These are phyloP conservation scores for Fusarium domesticum DNA, from an alignment of 2,329 filamentous ascomycete genomes.

Conservation along the genomic window DNA sequence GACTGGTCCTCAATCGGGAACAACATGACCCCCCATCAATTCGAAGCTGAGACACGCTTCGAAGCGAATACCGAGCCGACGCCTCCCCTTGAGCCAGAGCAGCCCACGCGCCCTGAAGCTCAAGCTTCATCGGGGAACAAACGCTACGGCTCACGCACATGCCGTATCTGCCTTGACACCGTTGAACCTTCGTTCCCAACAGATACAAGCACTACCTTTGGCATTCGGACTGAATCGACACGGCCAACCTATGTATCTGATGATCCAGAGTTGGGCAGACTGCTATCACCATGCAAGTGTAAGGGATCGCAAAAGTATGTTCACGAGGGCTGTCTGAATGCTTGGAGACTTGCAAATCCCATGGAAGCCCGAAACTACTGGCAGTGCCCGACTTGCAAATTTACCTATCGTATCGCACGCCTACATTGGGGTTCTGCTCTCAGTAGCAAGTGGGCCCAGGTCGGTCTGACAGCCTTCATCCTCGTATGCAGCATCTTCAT, in stretches of 20 bases:
- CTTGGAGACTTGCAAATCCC: conserved; percentile 76
- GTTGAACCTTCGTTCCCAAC: conserved; percentile 49
- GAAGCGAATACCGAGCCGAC: conserved; percentile 7
- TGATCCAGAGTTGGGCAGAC: conserved; percentile 68
- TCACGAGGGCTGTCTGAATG: conserved; percentile 82
- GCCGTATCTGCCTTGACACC: conserved; percentile 83
- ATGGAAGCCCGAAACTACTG: conserved; percentile 67
- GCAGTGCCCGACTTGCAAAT: conserved; percentile 84
- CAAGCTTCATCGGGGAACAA: conserved; percentile 15
- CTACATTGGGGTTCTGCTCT: conserved; percentile 72
- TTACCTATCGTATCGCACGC: conserved; percentile 74
- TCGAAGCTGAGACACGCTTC: conserved; percentile 10
- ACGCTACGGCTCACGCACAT: conserved; percentile 70
- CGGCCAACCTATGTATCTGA: conserved; percentile 65
- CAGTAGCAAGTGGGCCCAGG: conserved; percentile 63
- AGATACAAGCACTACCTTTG: conserved; percentile 32
- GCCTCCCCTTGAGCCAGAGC: conserved; percentile 5
- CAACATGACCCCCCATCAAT: conserved; percentile 9
- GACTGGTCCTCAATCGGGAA: conserved; percentile 27
- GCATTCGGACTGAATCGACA: conserved; percentile 33
- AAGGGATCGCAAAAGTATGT: conserved; percentile 92
- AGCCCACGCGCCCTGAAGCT: conserved; percentile 9
- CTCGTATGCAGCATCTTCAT: conserved; percentile 72
- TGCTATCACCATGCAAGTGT: conserved; percentile 89
- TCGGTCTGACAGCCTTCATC: conserved; percentile 68